Base-by-base conservation (phyloP, 2,329 filamentous ascomycete species). In the Beauveria rudraprayagi region DNA sequence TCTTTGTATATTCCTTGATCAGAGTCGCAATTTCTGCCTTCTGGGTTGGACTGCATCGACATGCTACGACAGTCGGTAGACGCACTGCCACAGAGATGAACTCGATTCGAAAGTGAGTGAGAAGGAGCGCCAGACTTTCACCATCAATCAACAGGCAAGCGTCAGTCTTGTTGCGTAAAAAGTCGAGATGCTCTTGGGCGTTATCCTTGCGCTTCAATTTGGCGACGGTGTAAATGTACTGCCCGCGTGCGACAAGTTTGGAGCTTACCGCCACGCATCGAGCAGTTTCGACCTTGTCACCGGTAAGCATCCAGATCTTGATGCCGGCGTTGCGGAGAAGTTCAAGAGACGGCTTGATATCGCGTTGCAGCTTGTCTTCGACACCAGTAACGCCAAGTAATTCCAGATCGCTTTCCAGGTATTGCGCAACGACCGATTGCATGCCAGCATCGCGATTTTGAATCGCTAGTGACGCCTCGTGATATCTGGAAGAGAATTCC, bases 291-390 rank as follows among this genome's bases (percentile, higher is more conserved):
- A 99, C 91, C 75, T 99, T 99, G 80, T 99, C 94, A 52, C 94
- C 94, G 0, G 94, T 99, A 71, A 99, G 80, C 94, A 99, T 99
- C 94, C 94, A 99, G 56, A 99, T 97, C 74, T 97, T 97, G 76
- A 99, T 94, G 28, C 94, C 94, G 0, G 94, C 94, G 69, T 99
- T 99, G 66, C 94, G 90, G 57, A 99, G 83, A 5, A 99, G 84
- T 73, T 99, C 95, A 6, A 99, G 81, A 0, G 92, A 96, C 1
- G 93, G 90, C 73, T 97, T 99, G 70, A 99, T 94, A 69, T 97
- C 92, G 65, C 87, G 88, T 72, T 99, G 94, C 14, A 99, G 83
- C 71, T 96, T 96, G 75, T 99, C 94, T 74, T 99, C 95, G 0
- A 99, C 94, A 65, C 94, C 94, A 1, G 94, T 99, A 14, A 99